Conservation (phyloP, 495 filamentous ascomycete species). For the Annulohypoxylon maeteangense region DNA sequence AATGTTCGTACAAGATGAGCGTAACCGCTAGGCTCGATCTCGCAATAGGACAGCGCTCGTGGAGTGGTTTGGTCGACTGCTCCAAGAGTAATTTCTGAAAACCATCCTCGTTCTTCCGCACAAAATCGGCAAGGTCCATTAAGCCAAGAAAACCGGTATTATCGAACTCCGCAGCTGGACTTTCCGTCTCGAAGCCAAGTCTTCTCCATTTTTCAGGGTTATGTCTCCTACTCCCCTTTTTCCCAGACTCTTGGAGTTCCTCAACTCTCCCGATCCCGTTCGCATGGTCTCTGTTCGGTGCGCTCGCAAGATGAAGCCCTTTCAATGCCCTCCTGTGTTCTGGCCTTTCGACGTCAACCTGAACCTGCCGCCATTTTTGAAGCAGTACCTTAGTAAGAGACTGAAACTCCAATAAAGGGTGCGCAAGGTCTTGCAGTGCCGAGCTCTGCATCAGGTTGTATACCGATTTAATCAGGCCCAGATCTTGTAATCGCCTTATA, state of each 20-base stretch:
- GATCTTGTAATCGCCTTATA: conserved; percentile 90
- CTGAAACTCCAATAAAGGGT: conserved; percentile 95
- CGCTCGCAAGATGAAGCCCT: conserved; percentile 83
- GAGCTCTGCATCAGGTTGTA: conserved; percentile 92
- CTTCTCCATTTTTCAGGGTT: conserved; percentile 95
- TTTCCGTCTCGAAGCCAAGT: conserved; percentile 91
- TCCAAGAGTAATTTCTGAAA: conserved; percentile 93
- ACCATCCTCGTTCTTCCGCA: conserved; percentile 86
- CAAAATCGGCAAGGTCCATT: conserved; percentile 97
- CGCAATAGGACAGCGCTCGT: conserved; percentile 87
- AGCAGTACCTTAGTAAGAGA: conserved; percentile 89
- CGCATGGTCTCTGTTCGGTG: conserved; percentile 64
- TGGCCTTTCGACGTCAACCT: conserved; percentile 82
- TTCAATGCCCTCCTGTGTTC: conserved; percentile 92
- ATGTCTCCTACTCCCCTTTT: conserved; percentile 70
- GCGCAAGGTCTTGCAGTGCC: conserved; percentile 91
- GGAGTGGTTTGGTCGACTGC: conserved; percentile 76
- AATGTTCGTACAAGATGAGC: conserved; percentile 90
- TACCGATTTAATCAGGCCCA: conserved; percentile 92
- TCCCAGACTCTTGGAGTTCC: conserved; percentile 51
- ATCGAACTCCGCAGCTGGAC: conserved; percentile 84
- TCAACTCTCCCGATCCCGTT: conserved; percentile 49
- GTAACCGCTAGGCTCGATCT: conserved; percentile 89
- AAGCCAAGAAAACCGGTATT: conserved; percentile 90
- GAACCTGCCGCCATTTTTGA: conserved; percentile 88